These are phyloP conservation scores for Senecio squalidus DNA, from an alignment of 140 eudicot genomes.

Conservation along the genomic window DNA sequence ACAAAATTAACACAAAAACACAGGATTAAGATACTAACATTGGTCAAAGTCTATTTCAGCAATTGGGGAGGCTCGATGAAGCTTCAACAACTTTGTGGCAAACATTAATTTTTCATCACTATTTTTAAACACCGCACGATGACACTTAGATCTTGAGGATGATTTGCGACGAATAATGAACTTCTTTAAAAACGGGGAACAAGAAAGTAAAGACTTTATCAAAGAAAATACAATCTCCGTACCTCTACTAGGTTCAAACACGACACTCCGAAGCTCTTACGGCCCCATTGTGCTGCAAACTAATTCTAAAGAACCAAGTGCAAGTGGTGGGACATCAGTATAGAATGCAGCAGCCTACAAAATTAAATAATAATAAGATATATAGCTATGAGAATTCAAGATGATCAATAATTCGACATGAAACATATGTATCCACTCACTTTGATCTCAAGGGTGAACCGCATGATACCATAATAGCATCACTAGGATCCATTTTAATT, in stretches of 20 bases:
- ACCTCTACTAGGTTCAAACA: neutral
- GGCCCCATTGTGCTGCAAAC: neutral
- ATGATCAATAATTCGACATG: neutral
- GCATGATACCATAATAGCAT: neutral
- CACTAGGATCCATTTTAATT: neutral
- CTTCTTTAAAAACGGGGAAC: neutral
- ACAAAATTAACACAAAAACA: too few relatives aligned
- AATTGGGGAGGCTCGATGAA: too few relatives aligned
- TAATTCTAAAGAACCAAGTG: neutral
- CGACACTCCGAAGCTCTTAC: neutral
- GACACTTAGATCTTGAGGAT: too few relatives aligned
- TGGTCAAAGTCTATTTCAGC: too few relatives aligned
- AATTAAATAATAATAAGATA: neutral
- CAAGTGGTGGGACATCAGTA: neutral
- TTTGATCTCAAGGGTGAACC: neutral
- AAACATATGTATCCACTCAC: neutral
- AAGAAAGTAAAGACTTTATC: slow-evolving; percentile 11
- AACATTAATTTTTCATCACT: too few relatives aligned
- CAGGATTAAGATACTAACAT: too few relatives aligned
- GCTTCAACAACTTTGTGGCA: too few relatives aligned
- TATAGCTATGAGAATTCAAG: neutral
- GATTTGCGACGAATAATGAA: too few relatives aligned
- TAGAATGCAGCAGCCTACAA: neutral
- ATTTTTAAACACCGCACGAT: too few relatives aligned
- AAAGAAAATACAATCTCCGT: neutral